Base-by-base conservation (phyloP, 345 rosid species). In the Acer campestre region DNA sequence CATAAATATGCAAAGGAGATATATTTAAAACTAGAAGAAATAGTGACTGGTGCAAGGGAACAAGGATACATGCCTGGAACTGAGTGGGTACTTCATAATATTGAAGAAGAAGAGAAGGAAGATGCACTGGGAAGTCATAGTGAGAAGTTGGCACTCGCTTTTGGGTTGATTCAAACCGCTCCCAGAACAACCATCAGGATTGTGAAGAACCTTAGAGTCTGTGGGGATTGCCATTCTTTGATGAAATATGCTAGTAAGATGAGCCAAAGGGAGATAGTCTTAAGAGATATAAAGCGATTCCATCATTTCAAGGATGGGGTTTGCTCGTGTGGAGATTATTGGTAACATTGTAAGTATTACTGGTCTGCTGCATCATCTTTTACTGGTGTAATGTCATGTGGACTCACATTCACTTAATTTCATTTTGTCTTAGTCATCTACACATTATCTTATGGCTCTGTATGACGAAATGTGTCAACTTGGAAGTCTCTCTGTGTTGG, bases 61-160 rank as follows among this genome's bases (percentile, higher is more conserved):
- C 83, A 42, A 51, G 95, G 93, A 67, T 89, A 89, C 81, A 75
- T 58, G 81, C 90, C 87, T 68, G 90, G 87, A 82, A 82, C 88
- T 63, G 92, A 85, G 74, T 84, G 90, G 88, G 90, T 79, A n/a
- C 82, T 88, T 67, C 89, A 88, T 83, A 83, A 89, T 67, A 88
- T 87, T 72, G 94, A 89, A 84, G 88, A 84, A 82, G 95, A 91
- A 81, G 93, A 91, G 67, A 88, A 86, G 73, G 95, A 89, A 82
- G 84, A 73, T 69, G 82, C 84, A 31, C 76, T 80, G 14, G 90
- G 90, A 83, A 79, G 78, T 77, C 93, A 91, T 62, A 84, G 92
- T 75, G 95, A 91, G 81, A 91, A 88, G 82, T 76, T 91, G 77
- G 93, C 95, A 16, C 88, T 91, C 70, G 75, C 92, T 27, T 89